These are phyloP conservation scores for Eutrema yunnanense DNA, from an alignment of 345 rosid genomes.

Conservation along the genomic window DNA sequence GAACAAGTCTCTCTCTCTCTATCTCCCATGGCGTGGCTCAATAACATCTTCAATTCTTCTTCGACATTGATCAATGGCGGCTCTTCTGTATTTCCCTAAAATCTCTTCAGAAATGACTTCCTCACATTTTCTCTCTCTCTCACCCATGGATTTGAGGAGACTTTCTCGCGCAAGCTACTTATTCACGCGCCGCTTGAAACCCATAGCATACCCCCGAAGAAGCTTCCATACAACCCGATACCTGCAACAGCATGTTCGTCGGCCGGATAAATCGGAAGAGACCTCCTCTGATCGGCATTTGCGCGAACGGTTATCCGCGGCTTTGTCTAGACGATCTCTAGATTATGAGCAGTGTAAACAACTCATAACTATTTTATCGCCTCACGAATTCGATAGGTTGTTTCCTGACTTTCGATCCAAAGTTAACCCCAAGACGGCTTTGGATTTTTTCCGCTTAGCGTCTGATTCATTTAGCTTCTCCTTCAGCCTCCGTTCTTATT, in stretches of 20 bases:
- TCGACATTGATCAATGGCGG: constrained; percentile 11
- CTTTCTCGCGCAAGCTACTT: constrained; percentile 30
- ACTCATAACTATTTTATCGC: constrained; percentile 39
- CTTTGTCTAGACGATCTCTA: constrained; percentile 49
- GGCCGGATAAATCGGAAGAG: constrained; percentile 12
- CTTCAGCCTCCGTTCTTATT: constrained; percentile 68
- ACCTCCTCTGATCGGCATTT: constrained; percentile 31
- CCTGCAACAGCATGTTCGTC: constrained; percentile 16
- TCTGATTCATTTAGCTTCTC: constrained; percentile 42
- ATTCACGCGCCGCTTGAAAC: constrained; percentile 36
- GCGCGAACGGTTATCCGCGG: constrained; percentile 34
- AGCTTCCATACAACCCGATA: constrained; percentile 11
- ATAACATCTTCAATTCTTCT: constrained; percentile 19
- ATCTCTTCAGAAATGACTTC: neutral
- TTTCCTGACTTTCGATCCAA: constrained; percentile 39
- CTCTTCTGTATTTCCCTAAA: constrained; percentile 18
- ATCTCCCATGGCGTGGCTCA: constrained; percentile 34
- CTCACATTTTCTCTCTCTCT: neutral
- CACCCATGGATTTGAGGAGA: constrained; percentile 57
- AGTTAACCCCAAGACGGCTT: constrained; percentile 52
- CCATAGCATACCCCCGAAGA: constrained; percentile 14
- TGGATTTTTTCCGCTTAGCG: constrained; percentile 62
- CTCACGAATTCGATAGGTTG: constrained; percentile 49
- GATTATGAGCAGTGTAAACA: constrained; percentile 44
- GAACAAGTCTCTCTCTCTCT: constrained; percentile 19